Evolutionary conservation across 352 stramenopile genomes (phyloP).

Genomic region (Thalassiosira livingstoniorum): DNA sequence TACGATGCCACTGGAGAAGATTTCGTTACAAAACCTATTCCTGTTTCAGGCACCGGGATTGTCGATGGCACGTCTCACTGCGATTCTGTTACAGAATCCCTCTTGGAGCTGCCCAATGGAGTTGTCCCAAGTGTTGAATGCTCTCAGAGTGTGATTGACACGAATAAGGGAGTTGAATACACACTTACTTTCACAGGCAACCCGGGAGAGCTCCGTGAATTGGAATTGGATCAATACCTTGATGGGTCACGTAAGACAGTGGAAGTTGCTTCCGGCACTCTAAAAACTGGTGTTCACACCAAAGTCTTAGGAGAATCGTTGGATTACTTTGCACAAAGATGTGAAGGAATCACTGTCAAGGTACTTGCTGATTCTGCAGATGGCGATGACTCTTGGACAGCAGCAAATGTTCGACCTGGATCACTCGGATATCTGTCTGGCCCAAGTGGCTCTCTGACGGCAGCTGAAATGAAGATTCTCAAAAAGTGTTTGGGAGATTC

Average conservation of each 20-base stretch:
- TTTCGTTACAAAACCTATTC: conserved; percentile 60
- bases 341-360: conserved; percentile 74
- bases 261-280: conserved; percentile 50
- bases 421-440: conserved; percentile 64
- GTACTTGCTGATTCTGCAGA: conserved; percentile 57
- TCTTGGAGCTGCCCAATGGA: conserved; percentile 75
- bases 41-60: conserved; percentile 47
- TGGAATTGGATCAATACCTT: conserved; percentile 78
- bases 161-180: conserved; percentile 65
- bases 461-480: conserved; percentile 67
- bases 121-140: conserved; percentile 69
- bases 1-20: conserved; percentile 66
- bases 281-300: conserved; percentile 47
- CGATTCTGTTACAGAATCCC: conserved; percentile 55
- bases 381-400: conserved; percentile 48
- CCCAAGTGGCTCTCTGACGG: conserved; percentile 45
- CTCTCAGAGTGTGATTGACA: conserved; percentile 42
- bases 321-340: conserved; percentile 78
- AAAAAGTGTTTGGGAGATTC: conserved; percentile 83
- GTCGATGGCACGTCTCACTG: conserved; percentile 49
- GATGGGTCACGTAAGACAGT: conserved; percentile 76
- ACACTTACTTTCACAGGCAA: conserved; percentile 78
- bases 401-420: conserved; percentile 52
- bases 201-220: conserved; percentile 66
- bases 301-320: conserved; percentile 72